phyloP scores from a whole-genome alignment of 495 filamentous ascomycete genomes.

The Xylaria acuta region DNA sequence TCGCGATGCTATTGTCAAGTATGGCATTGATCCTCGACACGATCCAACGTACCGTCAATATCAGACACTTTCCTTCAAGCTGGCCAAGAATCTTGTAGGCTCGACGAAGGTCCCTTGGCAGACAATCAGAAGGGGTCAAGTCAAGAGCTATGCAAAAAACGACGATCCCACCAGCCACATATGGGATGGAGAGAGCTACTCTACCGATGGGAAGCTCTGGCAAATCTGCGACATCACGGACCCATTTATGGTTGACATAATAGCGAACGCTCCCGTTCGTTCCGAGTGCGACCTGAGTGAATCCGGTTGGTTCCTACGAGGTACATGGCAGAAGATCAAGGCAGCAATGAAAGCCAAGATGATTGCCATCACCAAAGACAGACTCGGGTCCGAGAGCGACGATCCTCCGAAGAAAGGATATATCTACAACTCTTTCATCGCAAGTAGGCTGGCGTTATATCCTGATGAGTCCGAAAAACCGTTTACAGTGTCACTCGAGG shows the following conservation, averaged over 20 bases:
- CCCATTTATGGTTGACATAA: conserved; percentile 65
- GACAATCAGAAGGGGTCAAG: conserved; percentile 42
- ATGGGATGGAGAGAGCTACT: conserved; percentile 76
- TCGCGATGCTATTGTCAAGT: conserved; percentile 82
- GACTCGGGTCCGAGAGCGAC: conserved; percentile 58
- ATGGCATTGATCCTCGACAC: conserved; percentile 82
- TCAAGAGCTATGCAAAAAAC: conserved; percentile 35
- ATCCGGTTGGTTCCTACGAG: conserved; percentile 83
- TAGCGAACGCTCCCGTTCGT: conserved; percentile 55
- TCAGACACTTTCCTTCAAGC: conserved; percentile 84
- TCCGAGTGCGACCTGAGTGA: conserved; percentile 60
- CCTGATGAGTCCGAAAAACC: conserved; percentile 37
- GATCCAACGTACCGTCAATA: conserved; percentile 78
- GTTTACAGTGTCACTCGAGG: conserved; percentile 36
- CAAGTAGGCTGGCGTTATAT: conserved; percentile 30
- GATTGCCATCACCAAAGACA: conserved; percentile 53
- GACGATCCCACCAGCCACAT: conserved; percentile 65
- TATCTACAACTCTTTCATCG: conserved; percentile 39
- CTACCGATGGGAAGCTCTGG: conserved; percentile 82
- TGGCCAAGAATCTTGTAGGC: conserved; percentile 53
- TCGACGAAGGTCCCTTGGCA: conserved; percentile 55
- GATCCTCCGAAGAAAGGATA: conserved; percentile 45
- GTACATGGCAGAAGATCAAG: conserved; percentile 78
- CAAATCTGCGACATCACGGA: conserved; percentile 93
- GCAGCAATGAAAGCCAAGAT: conserved; percentile 88